Conservation (phyloP, 2,329 filamentous ascomycete genomes). For the Fusarium camptoceras region DNA sequence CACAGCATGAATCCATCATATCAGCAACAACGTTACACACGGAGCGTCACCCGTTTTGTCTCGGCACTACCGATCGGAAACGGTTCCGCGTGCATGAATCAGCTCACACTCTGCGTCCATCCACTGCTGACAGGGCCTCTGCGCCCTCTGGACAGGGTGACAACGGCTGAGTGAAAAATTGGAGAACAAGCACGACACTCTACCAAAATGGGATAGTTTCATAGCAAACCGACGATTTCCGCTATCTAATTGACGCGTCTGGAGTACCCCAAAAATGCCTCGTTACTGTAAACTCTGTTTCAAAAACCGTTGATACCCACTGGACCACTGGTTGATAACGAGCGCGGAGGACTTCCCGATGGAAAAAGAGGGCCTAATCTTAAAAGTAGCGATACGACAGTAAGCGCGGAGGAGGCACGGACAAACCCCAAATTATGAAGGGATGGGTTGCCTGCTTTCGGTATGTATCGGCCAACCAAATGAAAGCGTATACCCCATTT, state of each 20-base stretch:
- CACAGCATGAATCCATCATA: neutral
- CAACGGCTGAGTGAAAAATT: neutral
- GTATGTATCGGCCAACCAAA: neutral
- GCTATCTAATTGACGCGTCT: slow-evolving; percentile 2
- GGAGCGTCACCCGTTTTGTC: slow-evolving; percentile 5
- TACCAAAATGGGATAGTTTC: neutral
- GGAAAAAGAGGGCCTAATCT: neutral
- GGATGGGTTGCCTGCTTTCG: neutral
- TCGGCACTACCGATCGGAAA: slow-evolving; percentile 14
- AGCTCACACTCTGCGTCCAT: neutral
- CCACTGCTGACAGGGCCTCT: neutral
- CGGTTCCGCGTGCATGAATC: slow-evolving; percentile 4
- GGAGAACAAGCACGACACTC: neutral
- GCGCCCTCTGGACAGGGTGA: neutral
- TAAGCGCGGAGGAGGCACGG: neutral
- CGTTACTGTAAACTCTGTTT: neutral
- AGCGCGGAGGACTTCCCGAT: slow-evolving; percentile 21
- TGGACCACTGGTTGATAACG: neutral
- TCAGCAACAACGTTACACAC: neutral
- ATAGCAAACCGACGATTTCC: slow-evolving; percentile 7
- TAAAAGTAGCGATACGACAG: neutral
- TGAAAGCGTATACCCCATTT: neutral
- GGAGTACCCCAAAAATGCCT: neutral
- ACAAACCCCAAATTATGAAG: neutral
- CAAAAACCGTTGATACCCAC: neutral